Evolutionary conservation across 345 rosid species (phyloP).

Genomic region (Hirschfeldia incana): DNA sequence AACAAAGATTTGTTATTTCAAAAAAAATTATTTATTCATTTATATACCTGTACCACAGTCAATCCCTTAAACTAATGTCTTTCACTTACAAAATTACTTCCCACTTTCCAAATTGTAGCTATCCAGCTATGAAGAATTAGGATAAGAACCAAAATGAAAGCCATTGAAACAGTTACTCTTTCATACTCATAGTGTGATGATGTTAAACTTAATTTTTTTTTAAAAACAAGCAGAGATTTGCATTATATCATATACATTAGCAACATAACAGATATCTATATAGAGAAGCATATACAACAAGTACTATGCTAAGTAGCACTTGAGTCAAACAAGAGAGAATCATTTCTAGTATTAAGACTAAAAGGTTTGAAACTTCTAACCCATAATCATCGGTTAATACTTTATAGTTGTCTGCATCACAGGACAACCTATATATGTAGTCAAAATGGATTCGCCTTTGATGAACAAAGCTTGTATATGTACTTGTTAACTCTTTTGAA

Average conservation of each 20-base stretch:
- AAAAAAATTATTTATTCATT: no score
- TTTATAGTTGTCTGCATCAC: neutral
- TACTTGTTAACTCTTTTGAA: neutral
- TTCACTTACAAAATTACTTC: no score
- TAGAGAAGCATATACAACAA: neutral
- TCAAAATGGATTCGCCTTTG: neutral
- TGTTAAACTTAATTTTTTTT: no score
- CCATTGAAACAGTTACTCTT: no score
- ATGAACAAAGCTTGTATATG: neutral
- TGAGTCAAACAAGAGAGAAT: neutral
- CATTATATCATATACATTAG: neutral
- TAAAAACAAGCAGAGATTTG: neutral
- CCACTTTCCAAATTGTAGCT: no score
- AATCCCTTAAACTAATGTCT: no score
- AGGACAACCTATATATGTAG: neutral
- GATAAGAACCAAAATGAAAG: no score
- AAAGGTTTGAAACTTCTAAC: neutral
- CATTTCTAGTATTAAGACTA: neutral
- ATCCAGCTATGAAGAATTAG: no score
- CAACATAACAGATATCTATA: neutral
- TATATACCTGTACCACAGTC: no score
- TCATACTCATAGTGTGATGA: no score
- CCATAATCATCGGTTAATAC: neutral
- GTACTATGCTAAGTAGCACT: neutral
- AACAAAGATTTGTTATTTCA: no score